Base-by-base conservation (phyloP, 2,329 filamentous ascomycete genomes). In the Aureobasidium melanogenum region DNA sequence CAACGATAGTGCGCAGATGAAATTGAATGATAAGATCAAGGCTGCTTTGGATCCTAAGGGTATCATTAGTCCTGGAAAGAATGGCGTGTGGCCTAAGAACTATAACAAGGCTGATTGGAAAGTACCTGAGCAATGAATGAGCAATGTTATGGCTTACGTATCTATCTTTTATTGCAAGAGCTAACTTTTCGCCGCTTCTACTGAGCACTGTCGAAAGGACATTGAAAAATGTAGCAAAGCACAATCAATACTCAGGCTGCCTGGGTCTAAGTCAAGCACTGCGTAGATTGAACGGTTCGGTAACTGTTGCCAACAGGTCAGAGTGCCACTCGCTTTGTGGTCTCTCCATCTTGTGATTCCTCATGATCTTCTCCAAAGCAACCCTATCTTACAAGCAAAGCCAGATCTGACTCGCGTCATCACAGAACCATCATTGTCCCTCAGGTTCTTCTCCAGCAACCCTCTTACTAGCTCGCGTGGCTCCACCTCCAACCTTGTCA, bases 21-120 rank as follows among this genome's bases (percentile, higher is more conserved):
- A 70, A 63, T 71, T 80, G 54, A 77, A 78, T 59, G 73, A 79
- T 66, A 69, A 65, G 41, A 72, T 80, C 61, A 80, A 80, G 67
- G 75, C 79, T 67, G 72, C 74, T 1, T 61, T 80, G 14, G 77
- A 80, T 69, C 77, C 77, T 1, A 79, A 78, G 62, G 77, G 77
- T 0, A 79, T 80, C 57, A 63, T 80, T 51, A 75, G 76, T 7
- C 77, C 76, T 2, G 78, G 78, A 0, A 76, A 76, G 63, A 76
- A 76, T 63, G 77, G 77, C 0, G 75, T 80, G n/a, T 79, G 76
- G 77, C 72, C 73, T 0, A 67, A 64, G 57, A 39, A 30, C 2
- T 47, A 47, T 5, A 47, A 47, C 15, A 47, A 47, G 26, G 26
- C 24, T n/a, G 39, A 57, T 57, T 38, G 38, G 44, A 58, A 58